A percentile compares a stretch with the other conserved stretches of the same genome.
These are phyloP conservation scores for Malassezia japonica DNA, from an alignment of 1,284 basidiomycete genomes.

Conservation along the genomic window DNA sequence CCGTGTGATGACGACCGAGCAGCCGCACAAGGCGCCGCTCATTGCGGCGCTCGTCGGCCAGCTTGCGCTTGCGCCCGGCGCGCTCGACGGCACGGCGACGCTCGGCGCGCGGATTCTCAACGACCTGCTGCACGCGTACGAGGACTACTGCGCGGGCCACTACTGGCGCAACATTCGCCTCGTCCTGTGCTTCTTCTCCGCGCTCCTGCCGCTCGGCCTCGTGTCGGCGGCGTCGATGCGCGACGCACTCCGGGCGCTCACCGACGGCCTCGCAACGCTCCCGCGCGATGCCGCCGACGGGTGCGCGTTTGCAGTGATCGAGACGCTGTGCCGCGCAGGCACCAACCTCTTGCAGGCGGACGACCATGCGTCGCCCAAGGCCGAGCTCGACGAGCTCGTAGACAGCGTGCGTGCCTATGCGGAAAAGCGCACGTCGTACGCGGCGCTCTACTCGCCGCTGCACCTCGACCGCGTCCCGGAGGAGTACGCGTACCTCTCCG, in stretches of 20 bases:
- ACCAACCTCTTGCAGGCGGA: conserved; percentile 23
- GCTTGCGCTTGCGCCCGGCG: conserved; percentile 15
- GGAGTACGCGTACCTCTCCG: conserved; percentile 22
- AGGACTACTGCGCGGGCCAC: conserved; percentile 35
- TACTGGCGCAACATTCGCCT: conserved; percentile 44
- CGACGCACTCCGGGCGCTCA: conserved; percentile 67
- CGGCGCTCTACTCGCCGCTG: conserved; percentile 25
- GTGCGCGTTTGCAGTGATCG: conserved; percentile 73
- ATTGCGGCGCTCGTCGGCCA: conserved; percentile 41
- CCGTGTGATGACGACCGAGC: conserved; percentile 36
- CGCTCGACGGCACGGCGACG: conserved; percentile 13
- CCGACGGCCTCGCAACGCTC: conserved; percentile 59
- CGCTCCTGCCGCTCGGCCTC: conserved; percentile 55
- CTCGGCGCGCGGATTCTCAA: conserved; percentile 33
- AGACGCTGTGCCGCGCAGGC: conserved; percentile 57
- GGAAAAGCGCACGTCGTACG: conserved; percentile 25
- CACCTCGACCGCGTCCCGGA: conserved; percentile 12
- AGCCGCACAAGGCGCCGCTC: conserved; percentile 33
- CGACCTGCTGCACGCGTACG: conserved; percentile 40
- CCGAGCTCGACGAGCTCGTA: conserved; percentile 29
- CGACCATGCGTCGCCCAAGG: conserved; percentile 11
- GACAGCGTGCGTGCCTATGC: conserved; percentile 29
- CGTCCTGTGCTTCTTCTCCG: conserved; percentile 32
- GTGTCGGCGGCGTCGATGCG: conserved; percentile 67
- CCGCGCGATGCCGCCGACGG: conserved; percentile 4